Conservation (phyloP, 2,329 filamentous ascomycete species). For the Colletotrichum truncatum region DNA sequence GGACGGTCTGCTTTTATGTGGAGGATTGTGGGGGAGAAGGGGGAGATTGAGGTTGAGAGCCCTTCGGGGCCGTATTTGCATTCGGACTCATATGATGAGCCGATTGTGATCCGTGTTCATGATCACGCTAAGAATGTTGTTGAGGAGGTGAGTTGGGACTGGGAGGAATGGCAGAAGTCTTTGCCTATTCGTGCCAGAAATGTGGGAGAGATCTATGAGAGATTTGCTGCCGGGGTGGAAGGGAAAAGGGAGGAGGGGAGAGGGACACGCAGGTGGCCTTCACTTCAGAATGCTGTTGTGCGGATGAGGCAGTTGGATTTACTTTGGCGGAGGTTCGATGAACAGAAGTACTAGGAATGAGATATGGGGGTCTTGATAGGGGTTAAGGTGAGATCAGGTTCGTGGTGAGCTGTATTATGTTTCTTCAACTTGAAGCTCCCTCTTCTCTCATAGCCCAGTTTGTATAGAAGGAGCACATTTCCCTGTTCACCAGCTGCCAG, state of each 20-base stretch:
- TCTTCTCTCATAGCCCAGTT: too few species aligned
- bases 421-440: too few species aligned
- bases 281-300: too few species aligned
- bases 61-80: constrained; percentile 31
- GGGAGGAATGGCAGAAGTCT: constrained; percentile 55
- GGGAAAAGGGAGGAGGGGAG: constrained; percentile 21
- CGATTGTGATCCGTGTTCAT: constrained; percentile 59
- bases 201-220: constrained; percentile 66
- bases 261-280: too few species aligned
- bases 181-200: constrained; percentile 55
- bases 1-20: constrained; percentile 55
- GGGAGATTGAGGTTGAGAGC: constrained; percentile 48
- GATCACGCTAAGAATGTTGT: constrained; percentile 55
- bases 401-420: too few species aligned
- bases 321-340: too few species aligned
- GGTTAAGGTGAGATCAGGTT: too few species aligned
- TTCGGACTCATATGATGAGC: constrained; percentile 43
- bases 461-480: too few species aligned
- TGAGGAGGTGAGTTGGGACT: constrained; percentile 52
- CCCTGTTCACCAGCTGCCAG: too few species aligned
- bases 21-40: constrained; percentile 61
- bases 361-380: too few species aligned
- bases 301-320: too few species aligned
- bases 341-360: too few species aligned
- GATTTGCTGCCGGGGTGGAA: constrained; percentile 48